Base-by-base conservation (phyloP, 1,284 basidiomycete genomes). In the Ganoderma lucidum region DNA sequence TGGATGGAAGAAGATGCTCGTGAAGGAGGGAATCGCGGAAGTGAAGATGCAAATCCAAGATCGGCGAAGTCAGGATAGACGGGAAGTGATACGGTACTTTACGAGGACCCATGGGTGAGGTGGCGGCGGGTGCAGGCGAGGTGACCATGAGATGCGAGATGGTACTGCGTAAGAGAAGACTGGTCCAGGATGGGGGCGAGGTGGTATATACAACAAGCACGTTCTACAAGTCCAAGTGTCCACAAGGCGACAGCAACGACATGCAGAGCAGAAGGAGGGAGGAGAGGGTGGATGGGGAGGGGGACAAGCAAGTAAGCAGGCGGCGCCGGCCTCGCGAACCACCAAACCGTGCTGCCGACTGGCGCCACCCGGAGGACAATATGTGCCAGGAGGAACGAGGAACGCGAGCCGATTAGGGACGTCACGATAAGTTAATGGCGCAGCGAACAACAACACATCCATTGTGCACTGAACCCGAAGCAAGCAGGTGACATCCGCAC, bases 361-460 rank as follows among this genome's bases (percentile, higher is more conserved):
- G 37, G 41, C 39, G 41, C 39, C 55, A 28, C 59, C 59, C 23
- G 59, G 2, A 30, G 23, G 39, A 58, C 19, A 64, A 64, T 14
- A 35, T 41, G 51, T 56, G 41, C 42, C 17, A 30, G 67, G 53
- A 8, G 68, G 66, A 68, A 63, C n/a, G 68, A 51, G 62, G 60
- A 73, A 71, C 69, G 69, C 69, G 70, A 69, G 70, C 69, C 72
- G 58, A 70, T 70, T 70, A 70, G 58, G 63, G 70, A 70, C 72
- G 69, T 70, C 70, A 70, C 72, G 70, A 73, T 73, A 73, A 73
- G 66, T 73, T 73, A 73, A 53, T 28, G 61, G 70, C 55, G 69
- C 58, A 68, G 67, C 66, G 67, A 70, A 55, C 45, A 63, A 66
- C 51, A 44, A 44, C 42, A 37, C 6, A 4, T 64, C 59, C 68